These are phyloP conservation scores for Apostasia ramifera DNA, from an alignment of 106 monocot species.

Conservation along the genomic window DNA sequence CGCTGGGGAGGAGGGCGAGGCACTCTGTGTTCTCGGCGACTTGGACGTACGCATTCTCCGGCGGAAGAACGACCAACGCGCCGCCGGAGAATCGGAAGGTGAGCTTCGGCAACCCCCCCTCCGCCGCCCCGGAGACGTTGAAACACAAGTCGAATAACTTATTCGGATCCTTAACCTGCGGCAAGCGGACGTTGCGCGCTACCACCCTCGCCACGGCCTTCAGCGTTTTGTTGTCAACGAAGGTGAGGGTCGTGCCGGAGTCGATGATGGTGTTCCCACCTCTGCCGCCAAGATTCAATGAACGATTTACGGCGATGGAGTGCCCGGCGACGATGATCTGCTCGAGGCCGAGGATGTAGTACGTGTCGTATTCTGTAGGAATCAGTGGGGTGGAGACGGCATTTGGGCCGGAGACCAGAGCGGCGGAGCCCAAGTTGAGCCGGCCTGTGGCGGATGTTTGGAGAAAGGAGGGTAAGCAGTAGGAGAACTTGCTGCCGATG, in stretches of 20 bases:
- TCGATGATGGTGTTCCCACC: slow-evolving; percentile 28
- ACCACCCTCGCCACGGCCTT: slow-evolving; percentile 3
- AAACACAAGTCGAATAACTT: slow-evolving; percentile 10
- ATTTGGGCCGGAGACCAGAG: background rate
- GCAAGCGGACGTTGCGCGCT: background rate
- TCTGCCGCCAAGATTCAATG: no score
- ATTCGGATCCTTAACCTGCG: background rate
- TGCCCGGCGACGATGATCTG: slow-evolving; percentile 10
- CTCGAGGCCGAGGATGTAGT: slow-evolving; percentile 20
- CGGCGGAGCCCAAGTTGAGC: slow-evolving; percentile 23
- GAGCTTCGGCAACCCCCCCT: slow-evolving; percentile 15
- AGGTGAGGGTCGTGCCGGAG: slow-evolving; percentile 34
- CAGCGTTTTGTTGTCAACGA: slow-evolving; percentile 2
- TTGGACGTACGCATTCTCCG: slow-evolving; percentile 7
- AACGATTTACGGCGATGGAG: background rate
- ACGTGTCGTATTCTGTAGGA: background rate
- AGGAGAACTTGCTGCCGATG: slow-evolving; percentile 35
- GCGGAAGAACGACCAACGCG: slow-evolving; percentile 7
- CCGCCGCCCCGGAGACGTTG: background rate
- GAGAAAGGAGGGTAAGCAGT: slow-evolving; percentile 20
- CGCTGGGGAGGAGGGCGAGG: slow-evolving; percentile 16
- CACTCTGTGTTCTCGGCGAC: slow-evolving; percentile 5
- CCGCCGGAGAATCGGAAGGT: slow-evolving; percentile 10
- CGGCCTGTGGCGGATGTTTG: background rate
- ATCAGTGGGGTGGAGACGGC: slow-evolving; percentile 14